Percentiles rank a stretch among this genome's conserved stretches.
phyloP scores from a whole-genome alignment of 2,329 filamentous ascomycete species.

The Dactylellina parvicollis region DNA sequence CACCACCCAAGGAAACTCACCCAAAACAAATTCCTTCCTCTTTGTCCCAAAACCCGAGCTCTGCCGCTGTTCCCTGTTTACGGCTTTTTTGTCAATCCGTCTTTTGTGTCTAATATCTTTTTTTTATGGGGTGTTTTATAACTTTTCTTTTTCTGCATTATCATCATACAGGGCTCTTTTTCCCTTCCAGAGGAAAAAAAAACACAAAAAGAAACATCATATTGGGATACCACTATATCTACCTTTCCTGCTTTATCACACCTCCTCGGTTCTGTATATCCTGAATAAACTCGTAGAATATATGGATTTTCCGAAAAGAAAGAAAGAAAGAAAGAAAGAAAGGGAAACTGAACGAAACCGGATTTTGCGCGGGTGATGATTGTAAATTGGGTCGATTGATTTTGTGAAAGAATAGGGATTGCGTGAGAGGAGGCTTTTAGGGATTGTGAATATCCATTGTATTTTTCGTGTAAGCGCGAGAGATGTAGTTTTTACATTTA shows the following conservation, averaged over 20 bases:
- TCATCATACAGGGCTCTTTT: constrained; percentile 25
- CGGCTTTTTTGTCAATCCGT: constrained; percentile 13
- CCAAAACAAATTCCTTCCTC: not conserved
- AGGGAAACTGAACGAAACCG: too few relatives aligned
- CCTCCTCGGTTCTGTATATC: too few relatives aligned
- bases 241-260: too few relatives aligned
- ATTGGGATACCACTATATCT: not conserved
- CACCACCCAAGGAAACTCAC: too few relatives aligned
- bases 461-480: too few relatives aligned
- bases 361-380: too few relatives aligned
- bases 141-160: constrained; percentile 23
- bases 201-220: not conserved
- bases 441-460: too few relatives aligned
- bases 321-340: not conserved
- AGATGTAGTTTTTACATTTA: too few relatives aligned
- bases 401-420: too few relatives aligned
- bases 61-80: constrained; percentile 6
- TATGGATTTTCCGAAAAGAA: not conserved
- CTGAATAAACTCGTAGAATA: too few relatives aligned
- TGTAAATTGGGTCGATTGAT: too few relatives aligned
- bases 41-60: not conserved
- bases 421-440: too few relatives aligned
- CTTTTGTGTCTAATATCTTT: constrained; percentile 25
- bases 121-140: constrained; percentile 38
- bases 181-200: not conserved